Evolutionary conservation across 192 early-diverging fungal species (phyloP).

Genomic region (Linnemannia zychae): DNA sequence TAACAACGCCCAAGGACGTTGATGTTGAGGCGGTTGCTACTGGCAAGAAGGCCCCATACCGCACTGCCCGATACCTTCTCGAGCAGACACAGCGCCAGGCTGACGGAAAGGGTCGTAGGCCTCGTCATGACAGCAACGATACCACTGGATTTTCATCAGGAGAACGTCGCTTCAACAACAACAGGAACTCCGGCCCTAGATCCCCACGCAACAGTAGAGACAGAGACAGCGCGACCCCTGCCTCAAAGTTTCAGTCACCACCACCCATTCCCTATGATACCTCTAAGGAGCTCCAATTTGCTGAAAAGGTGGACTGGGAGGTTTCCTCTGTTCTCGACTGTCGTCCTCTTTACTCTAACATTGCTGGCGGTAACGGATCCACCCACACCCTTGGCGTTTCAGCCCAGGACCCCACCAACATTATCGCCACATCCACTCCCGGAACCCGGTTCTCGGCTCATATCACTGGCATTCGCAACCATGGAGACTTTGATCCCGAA

Average conservation of each 20-base stretch:
- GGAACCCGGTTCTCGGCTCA: conserved; percentile 32
- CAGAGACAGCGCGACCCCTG: background rate
- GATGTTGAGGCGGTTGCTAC: background rate
- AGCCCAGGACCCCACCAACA: conserved; percentile 6
- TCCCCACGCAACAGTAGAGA: background rate
- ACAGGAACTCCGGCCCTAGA: background rate
- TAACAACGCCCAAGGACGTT: background rate
- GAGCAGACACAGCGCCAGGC: conserved; percentile 22
- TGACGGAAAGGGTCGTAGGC: background rate
- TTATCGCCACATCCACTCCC: conserved; percentile 5
- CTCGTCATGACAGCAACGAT: background rate
- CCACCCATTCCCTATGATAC: conserved; percentile 31
- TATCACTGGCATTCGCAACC: conserved; percentile 17
- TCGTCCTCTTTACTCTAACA: conserved; percentile 42
- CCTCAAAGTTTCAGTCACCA: conserved; percentile 27
- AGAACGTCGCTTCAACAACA: background rate
- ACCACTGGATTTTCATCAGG: background rate
- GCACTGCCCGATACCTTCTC: conserved; percentile 31
- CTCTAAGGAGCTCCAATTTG: conserved; percentile 43
- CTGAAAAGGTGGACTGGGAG: conserved; percentile 42
- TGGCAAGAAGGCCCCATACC: conserved; percentile 20
- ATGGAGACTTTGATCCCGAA: conserved; percentile 47
- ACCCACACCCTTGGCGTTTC: conserved; percentile 20
- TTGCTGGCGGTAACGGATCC: conserved; percentile 24
- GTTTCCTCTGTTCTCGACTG: conserved; percentile 38